Evolutionary conservation across 176 grass and related monocot species (phyloP).

Genomic region (Zoysia pacifica): DNA sequence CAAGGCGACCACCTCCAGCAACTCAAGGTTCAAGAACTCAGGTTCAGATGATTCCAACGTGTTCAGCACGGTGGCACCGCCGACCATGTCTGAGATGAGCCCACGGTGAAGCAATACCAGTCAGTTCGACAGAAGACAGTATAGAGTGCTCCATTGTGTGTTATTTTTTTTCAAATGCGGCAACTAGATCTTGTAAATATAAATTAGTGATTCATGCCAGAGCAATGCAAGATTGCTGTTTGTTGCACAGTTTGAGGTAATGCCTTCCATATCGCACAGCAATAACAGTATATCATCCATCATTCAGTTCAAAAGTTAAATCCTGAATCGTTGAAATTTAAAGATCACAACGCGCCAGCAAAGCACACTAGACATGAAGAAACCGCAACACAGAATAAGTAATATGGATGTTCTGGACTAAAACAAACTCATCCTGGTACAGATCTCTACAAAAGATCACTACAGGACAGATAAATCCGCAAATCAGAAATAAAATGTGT

Average conservation of each 20-base stretch:
- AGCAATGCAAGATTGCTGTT: slow-evolving; percentile 36
- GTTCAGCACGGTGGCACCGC: slow-evolving; percentile 47
- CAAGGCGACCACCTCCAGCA: slow-evolving; percentile 48
- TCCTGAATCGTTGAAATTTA: not conserved
- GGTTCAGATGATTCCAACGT: slow-evolving; percentile 33
- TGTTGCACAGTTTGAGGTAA: slow-evolving; percentile 12
- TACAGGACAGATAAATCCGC: slow-evolving; percentile 34
- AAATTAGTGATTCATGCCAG: slow-evolving; percentile 36
- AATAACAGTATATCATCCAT: not conserved
- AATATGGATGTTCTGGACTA: slow-evolving; percentile 43
- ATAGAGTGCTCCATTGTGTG: slow-evolving; percentile 9
- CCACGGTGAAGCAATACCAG: slow-evolving; percentile 52
- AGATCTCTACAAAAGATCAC: slow-evolving; percentile 50
- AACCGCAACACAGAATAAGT: slow-evolving; percentile 21
- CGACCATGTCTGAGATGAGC: slow-evolving; percentile 44
- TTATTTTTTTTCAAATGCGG: slow-evolving; percentile 20
- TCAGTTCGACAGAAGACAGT: not conserved
- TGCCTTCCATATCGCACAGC: not conserved
- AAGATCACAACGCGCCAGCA: slow-evolving; percentile 19
- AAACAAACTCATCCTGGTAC: slow-evolving; percentile 29
- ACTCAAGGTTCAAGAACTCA: slow-evolving; percentile 39
- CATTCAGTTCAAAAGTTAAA: slow-evolving; percentile 19
- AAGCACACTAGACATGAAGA: not conserved
- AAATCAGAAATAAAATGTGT: slow-evolving; percentile 36
- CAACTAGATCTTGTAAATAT: slow-evolving; percentile 47